Base-by-base conservation (phyloP, 305 asterid genomes). In the Stenogyne calaminthoides region DNA sequence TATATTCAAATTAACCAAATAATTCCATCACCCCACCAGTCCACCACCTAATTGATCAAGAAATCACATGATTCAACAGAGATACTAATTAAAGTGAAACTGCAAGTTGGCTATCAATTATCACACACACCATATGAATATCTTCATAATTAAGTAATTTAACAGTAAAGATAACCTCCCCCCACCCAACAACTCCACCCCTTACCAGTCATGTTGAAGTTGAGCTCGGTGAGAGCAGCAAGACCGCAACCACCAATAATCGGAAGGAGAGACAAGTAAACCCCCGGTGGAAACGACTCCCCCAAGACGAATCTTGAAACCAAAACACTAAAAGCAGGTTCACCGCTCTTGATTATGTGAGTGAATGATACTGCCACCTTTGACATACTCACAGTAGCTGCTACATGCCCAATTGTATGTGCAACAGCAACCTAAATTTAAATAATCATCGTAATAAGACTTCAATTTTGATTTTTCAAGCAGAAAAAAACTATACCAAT, bases 321-420 rank as follows among this genome's bases (percentile, higher is more conserved):
- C 78, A 93, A 78, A 56, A 93, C 97, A 77, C 93, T 93, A 69
- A 93, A 93, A 74, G 97, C 97, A 40, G 98, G 98, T 71, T 93
- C 96, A 18, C 93, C 92, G 76, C 97, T 93, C 84, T 93, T 93
- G 89, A 93, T 93, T 71, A 91, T 93, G 75, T 93, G 96, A 10
- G 98, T 93, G 73, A 93, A 91, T 2, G 98, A 93, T 68, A 93
- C 98, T 5, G 98, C 98, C 79, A 91, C 98, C 87, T 93, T 93
- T 37, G 98, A 93, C 98, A 93, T 93, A 73, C 98, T 93, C 69
- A 93, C 97, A 2, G 98, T 93, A 56, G 98, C 98, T 25, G 98
- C 97, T 18, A 93, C 97, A 80, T 93, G 98, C 78, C 97, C 98
- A 84, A 93, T 93, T 71, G 96, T 91, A 75, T 91, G 97, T 15